Percentiles rank a stretch among this genome's conserved stretches.
Evolutionary conservation across 2,329 filamentous ascomycete genomes (phyloP).

Genomic region (Penicillium sp.): DNA sequence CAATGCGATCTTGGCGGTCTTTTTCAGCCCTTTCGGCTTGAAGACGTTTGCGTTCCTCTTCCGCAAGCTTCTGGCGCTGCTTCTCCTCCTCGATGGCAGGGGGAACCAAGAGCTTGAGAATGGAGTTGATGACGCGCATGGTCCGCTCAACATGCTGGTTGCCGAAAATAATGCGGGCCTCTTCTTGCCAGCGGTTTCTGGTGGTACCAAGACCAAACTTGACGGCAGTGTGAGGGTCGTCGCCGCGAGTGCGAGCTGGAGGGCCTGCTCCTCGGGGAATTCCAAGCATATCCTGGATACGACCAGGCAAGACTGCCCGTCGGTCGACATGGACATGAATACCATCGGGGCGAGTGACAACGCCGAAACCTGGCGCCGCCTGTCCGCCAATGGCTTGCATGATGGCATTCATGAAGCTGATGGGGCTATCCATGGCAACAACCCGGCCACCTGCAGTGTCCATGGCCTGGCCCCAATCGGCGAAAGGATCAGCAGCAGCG

Average conservation of each 20-base stretch:
- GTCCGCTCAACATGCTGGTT: conserved; percentile 66
- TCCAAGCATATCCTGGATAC: conserved; percentile 53
- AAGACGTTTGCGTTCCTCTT: conserved; percentile 57
- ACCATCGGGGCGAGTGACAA: conserved; percentile 49
- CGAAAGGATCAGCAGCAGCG: conserved; percentile 44
- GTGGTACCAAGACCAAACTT: conserved; percentile 73
- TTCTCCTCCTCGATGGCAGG: conserved; percentile 80
- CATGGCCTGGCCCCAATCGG: conserved; percentile 55
- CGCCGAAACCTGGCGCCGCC: conserved; percentile 44
- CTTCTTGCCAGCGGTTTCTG: conserved; percentile 79
- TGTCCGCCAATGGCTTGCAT: conserved; percentile 55
- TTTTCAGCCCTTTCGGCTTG: conserved; percentile 63
- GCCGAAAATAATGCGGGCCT: conserved; percentile 83
- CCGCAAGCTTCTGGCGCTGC: conserved; percentile 61
- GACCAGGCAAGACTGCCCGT: conserved; percentile 50
- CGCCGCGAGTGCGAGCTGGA: conserved; percentile 36
- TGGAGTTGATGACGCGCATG: conserved; percentile 64
- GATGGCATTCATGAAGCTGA: conserved; percentile 59
- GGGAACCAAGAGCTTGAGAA: conserved; percentile 75
- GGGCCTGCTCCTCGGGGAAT: conserved; percentile 32
- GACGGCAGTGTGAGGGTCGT: conserved; percentile 66
- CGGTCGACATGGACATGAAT: conserved; percentile 58
- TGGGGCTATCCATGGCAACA: conserved; percentile 51
- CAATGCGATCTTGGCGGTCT: conserved; percentile 62
- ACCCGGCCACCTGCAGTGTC: conserved; percentile 48